Base-by-base conservation (phyloP, 306 rosid genomes). In the Lathyrus tuberosus region DNA sequence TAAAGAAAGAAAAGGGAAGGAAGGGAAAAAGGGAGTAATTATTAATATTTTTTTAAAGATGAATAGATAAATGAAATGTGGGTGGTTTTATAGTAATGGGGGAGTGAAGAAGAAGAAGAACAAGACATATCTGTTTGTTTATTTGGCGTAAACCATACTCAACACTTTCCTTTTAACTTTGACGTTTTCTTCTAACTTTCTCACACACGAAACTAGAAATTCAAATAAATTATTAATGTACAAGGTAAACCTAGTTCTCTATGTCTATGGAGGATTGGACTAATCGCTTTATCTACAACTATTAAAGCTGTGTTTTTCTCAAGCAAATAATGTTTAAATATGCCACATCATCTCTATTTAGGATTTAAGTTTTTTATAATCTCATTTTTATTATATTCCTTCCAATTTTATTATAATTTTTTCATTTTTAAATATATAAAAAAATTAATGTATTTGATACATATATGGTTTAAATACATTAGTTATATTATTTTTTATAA, bases 71-170 rank as follows among this genome's bases (percentile, higher is more conserved):
- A 72, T 59, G 17, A 54, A 52, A 35, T 64, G 52, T 11, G 38
- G 44, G 71, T 30, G 54, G 71, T 84, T 87, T 94, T 94, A 94
- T 94, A 94, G 96, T 24, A 24, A 24, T 24, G 26, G 26, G 26
- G 1, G 26, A 24, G 26, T 83, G 60, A 67, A 35, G 41, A 12
- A 46, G 64, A 65, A 69, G 67, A 68, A 59, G 80, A 77, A 78
- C 78, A 73, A 64, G 89, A 86, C 89, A 84, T 77, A 69, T 85
- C 83, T 53, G n/a, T 20, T 22, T 20, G 13, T 18, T 18, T 2
- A 5, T 4, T 24, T 87, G 82, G 92, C 97, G 97, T 94, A 86
- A 86, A 79, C 85, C 17, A 86, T 79, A 94, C 99, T 88, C 99
- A 87, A 94, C 33, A 88, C 64, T 52, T 48, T 77, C 64, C 62